Evolutionary conservation across 495 filamentous ascomycete genomes (phyloP).

Genomic region (Articulospora tetracladia): DNA sequence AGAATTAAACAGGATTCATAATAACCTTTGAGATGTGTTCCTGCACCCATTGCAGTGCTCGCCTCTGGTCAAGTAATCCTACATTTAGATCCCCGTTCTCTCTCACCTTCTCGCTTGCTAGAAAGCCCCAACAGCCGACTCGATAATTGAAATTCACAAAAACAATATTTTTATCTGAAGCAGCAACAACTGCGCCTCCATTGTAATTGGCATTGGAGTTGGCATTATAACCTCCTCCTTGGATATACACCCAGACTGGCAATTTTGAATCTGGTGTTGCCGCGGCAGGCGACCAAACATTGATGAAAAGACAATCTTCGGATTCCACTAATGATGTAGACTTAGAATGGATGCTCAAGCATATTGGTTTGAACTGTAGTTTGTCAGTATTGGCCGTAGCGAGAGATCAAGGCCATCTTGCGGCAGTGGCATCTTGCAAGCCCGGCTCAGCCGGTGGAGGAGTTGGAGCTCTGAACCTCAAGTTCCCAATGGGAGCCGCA

Average conservation of each 20-base stretch:
- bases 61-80: conserved; percentile 67
- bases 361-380: conserved; percentile 17
- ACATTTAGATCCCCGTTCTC: conserved; percentile 60
- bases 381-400: background rate
- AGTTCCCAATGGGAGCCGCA: conserved; percentile 47
- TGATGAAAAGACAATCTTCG: conserved; percentile 73
- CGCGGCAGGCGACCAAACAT: conserved; percentile 60
- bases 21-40: conserved; percentile 53
- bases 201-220: conserved; percentile 67
- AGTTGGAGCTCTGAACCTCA: conserved; percentile 46
- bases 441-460: background rate
- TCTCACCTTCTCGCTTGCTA: conserved; percentile 56
- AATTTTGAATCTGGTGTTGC: conserved; percentile 29
- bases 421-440: conserved; percentile 16
- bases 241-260: conserved; percentile 72
- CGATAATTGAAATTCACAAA: conserved; percentile 74
- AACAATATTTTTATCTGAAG: conserved; percentile 55
- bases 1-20: background rate
- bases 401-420: background rate
- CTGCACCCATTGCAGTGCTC: conserved; percentile 66
- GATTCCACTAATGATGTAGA: conserved; percentile 33
- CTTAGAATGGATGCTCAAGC: conserved; percentile 12
- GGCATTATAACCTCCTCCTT: conserved; percentile 68
- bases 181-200: conserved; percentile 56
- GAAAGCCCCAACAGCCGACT: conserved; percentile 73